phyloP scores from a whole-genome alignment of 495 filamentous ascomycete genomes.

The Penicillium salamii region DNA sequence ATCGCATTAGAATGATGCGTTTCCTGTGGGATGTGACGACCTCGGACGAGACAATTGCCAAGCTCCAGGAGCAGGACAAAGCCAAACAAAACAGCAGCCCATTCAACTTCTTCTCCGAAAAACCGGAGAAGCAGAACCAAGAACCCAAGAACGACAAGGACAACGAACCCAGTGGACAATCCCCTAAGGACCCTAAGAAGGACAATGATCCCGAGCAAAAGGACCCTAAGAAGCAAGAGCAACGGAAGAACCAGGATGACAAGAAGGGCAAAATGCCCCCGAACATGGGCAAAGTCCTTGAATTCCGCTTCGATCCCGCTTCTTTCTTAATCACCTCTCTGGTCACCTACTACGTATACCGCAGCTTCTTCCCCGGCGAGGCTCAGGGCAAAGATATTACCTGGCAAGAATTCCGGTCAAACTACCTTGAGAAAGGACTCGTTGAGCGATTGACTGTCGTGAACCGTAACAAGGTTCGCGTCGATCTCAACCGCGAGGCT shows the following conservation, averaged over 20 bases:
- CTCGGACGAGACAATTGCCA: background rate
- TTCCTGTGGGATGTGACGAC: slow-evolving; percentile 39
- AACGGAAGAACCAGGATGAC: slow-evolving; percentile 31
- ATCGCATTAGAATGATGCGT: slow-evolving; percentile 33
- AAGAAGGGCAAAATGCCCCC: slow-evolving; percentile 19
- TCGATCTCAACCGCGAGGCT: slow-evolving; percentile 82
- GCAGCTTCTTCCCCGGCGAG: slow-evolving; percentile 62
- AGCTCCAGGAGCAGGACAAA: background rate
- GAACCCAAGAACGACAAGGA: slow-evolving; percentile 43
- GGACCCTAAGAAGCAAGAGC: slow-evolving; percentile 16
- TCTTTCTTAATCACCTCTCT: slow-evolving; percentile 56
- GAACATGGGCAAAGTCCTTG: slow-evolving; percentile 31
- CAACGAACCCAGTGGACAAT: background rate
- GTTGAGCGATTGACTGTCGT: slow-evolving; percentile 89
- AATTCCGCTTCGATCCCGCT: slow-evolving; percentile 55
- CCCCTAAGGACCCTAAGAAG: slow-evolving; percentile 17
- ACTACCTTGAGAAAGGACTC: slow-evolving; percentile 91
- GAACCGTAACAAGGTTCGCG: slow-evolving; percentile 68
- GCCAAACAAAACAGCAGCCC: background rate
- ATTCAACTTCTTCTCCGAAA: background rate
- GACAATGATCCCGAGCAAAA: slow-evolving; percentile 21
- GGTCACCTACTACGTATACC: slow-evolving; percentile 60
- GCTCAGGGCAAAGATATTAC: slow-evolving; percentile 73
- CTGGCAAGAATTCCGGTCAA: slow-evolving; percentile 91
- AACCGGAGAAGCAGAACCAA: background rate